Percentiles rank a stretch among this genome's conserved stretches.
Evolutionary conservation across 1,139 yeast species (phyloP).

Genomic region (Candida frijolesensis): DNA sequence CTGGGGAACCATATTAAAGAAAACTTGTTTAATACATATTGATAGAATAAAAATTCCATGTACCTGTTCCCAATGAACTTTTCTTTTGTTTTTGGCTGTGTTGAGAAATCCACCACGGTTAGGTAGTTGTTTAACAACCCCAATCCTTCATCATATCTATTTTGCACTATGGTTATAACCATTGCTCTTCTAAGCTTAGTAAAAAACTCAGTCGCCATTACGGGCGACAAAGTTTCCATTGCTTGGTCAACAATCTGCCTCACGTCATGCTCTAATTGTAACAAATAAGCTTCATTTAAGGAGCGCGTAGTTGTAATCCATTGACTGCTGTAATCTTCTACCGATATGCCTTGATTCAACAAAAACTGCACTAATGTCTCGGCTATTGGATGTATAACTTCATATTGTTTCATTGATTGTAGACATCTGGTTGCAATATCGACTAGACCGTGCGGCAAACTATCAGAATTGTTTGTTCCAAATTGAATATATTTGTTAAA

Average conservation of each 20-base stretch:
- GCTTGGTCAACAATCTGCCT: background rate
- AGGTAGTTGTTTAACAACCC: conserved; percentile 22
- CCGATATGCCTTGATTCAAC: conserved; percentile 4
- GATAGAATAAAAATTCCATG: conserved; percentile 31
- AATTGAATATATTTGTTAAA: conserved; percentile 16
- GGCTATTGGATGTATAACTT: conserved; percentile 21
- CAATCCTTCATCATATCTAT: conserved; percentile 24
- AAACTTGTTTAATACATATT: conserved; percentile 24
- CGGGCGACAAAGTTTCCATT: conserved; percentile 3
- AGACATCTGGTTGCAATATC: conserved; percentile 13
- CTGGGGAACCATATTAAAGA: conserved; percentile 24
- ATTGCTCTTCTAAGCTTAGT: conserved; percentile 12
- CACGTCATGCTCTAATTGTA: conserved; percentile 7
- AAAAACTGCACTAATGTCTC: conserved; percentile 15
- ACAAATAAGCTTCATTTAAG: background rate
- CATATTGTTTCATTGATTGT: conserved; percentile 23
- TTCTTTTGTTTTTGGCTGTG: conserved; percentile 24
- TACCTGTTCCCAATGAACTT: conserved; percentile 25
- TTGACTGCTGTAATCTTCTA: background rate
- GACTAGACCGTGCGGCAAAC: conserved; percentile 2
- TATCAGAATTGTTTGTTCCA: background rate
- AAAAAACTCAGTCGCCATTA: conserved; percentile 11
- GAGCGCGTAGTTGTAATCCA: conserved; percentile 9
- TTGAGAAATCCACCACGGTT: conserved; percentile 24
- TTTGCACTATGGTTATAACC: conserved; percentile 18